Evolutionary conservation across 2,329 filamentous ascomycete species (phyloP), one percentile per base, ranked within the genome.

Genomic region (Trichoderma hamatum): DNA sequence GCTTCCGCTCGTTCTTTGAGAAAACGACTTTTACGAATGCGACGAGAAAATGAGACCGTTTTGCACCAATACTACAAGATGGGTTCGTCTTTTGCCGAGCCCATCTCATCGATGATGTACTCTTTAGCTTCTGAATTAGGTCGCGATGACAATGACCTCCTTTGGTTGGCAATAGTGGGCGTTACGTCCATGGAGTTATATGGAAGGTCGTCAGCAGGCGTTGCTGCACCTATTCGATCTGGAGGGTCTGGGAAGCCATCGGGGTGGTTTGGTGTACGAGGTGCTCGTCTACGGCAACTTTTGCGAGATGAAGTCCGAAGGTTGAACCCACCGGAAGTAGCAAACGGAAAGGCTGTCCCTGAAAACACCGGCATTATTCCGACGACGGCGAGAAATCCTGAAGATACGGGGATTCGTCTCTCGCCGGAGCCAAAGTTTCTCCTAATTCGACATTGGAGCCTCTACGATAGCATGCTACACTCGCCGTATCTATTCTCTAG

Each of bases 391-490:
- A 86, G 92, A 70, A 96, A 92, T 71, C 93, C 96, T 6, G 95
- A 94, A 67, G 96, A 99, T 79, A 96, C 89, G 11, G 92, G 93
- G 62, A 98, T 99, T 73, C 90, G 94, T 26, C 83, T 99, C 49
- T 97, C 94, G 0, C 96, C 96, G 0, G 96, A 99, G 76, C 96
- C 96, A 11, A 91, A 92, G 51, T 97, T 99, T 73, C 86, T 98
- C 30, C 87, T 99, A 0, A 92, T 98, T 65, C 86, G 96, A 39
- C 96, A 99, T 78, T 99, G 96, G 96, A 97, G 93, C 74, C 84
- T 99, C 16, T 98, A 98, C 79, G 96, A 99, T 76, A 97, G 94
- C 78, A 98, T 99, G 96, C 86, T 98, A 14, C 96, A 99, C 78
- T 97, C 94, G 0, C 94, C 95, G 0, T 98, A 97, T 76, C 87